Conservation (phyloP, 129 eudicot genomes). For the sunflower (Helianthus annuus) region HanXRQr2.0-SUNRISE NC_035448.2:12893481-12893980, state of each 20-base stretch:
- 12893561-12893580: neutral
- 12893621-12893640: neutral
- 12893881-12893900: slow-evolving; percentile 13
- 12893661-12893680: neutral
- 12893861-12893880: neutral
- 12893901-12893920: slow-evolving; percentile 14
- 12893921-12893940: slow-evolving; percentile 14
- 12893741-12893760: neutral
- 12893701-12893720: neutral
- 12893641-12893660: neutral
- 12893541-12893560: neutral
- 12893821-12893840: neutral
- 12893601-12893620: neutral
- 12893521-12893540: neutral
- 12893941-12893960: slow-evolving; percentile 13
- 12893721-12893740: neutral
- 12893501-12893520: too few relatives aligned
- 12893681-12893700: neutral
- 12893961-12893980: slow-evolving; percentile 20
- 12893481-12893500: neutral
- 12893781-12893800: neutral
- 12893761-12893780: neutral
- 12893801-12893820: neutral
- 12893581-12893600: neutral
- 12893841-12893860: neutral